phyloP scores from a whole-genome alignment of 2,329 filamentous ascomycete species.

The Lachnellula cervina region DNA sequence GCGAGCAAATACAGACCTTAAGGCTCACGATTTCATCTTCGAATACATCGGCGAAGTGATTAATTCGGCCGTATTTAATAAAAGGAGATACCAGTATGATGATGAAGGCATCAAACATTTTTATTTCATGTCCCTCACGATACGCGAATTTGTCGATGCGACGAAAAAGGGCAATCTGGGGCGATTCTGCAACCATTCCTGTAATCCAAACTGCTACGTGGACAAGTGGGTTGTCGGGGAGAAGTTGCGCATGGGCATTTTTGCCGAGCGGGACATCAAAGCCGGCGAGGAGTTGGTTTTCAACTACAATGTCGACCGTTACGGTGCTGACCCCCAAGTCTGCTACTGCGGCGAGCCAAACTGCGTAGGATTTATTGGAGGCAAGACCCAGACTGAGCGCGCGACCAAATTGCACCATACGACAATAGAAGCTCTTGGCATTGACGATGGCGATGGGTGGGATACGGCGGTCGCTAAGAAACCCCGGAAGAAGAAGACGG shows the following conservation, averaged over 20 bases:
- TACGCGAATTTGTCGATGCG: constrained; percentile 94
- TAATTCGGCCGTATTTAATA: constrained; percentile 82
- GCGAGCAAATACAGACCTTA: constrained; percentile 71
- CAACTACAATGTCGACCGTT: constrained; percentile 99
- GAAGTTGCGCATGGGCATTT: constrained; percentile 98
- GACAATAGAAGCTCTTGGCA: constrained; percentile 91
- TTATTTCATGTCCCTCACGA: constrained; percentile 98
- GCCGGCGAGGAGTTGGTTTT: constrained; percentile 94
- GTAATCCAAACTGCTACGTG: constrained; percentile 97
- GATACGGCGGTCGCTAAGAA: constrained; percentile 86
- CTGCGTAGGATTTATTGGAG: constrained; percentile 93
- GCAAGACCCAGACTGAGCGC: constrained; percentile 94
- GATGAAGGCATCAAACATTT: constrained; percentile 98
- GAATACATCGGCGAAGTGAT: constrained; percentile 99
- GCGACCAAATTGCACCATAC: constrained; percentile 86
- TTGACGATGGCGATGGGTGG: constrained; percentile 89
- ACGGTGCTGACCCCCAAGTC: constrained; percentile 91
- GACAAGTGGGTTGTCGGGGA: constrained; percentile 99
- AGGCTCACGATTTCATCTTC: constrained; percentile 86
- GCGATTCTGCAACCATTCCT: constrained; percentile 98
- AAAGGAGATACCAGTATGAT: constrained; percentile 89
- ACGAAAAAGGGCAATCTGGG: constrained; percentile 95
- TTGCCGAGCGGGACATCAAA: constrained; percentile 77
- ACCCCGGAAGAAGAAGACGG: constrained; percentile 84
- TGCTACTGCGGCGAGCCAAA: constrained; percentile 95